Percentiles rank a stretch among this genome's conserved stretches.
phyloP scores from a whole-genome alignment of 2,329 filamentous ascomycete genomes.

The Diaporthe eres region DNA sequence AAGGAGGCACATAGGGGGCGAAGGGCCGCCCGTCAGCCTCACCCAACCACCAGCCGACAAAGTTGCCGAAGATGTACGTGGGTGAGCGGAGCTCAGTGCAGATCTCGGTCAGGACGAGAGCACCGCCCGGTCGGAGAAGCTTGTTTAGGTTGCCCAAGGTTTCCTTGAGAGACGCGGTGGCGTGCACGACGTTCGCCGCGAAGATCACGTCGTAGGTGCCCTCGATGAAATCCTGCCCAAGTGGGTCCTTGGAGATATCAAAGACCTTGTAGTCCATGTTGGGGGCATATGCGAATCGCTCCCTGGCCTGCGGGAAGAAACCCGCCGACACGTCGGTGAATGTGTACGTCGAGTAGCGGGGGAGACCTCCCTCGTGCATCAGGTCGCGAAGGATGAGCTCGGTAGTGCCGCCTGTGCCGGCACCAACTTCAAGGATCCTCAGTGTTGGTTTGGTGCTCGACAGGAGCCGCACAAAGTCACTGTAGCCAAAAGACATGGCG shows the following conservation, averaged over 20 bases:
- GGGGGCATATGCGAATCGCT: conserved; percentile 2
- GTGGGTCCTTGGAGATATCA: conserved; percentile 48
- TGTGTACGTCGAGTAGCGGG: conserved; percentile 40
- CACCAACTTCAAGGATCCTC: conserved; percentile 51
- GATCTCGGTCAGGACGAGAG: conserved; percentile 42
- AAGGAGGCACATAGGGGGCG: not conserved
- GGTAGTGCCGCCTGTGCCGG: conserved; percentile 47
- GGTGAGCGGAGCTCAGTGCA: not conserved
- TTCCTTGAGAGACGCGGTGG: conserved; percentile 44
- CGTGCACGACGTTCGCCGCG: conserved; percentile 49
- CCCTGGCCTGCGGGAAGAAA: not conserved
- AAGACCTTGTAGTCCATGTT: conserved; percentile 39
- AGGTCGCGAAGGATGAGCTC: conserved; percentile 38
- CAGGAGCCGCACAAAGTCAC: not conserved
- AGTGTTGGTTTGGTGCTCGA: conserved; percentile 43
- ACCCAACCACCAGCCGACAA: conserved; percentile 25
- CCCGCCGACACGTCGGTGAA: conserved; percentile 44
- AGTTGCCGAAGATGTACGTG: conserved; percentile 15
- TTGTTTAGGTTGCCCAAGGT: conserved; percentile 47
- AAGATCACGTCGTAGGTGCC: conserved; percentile 50
- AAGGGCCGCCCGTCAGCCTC: conserved; percentile 2
- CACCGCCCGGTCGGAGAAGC: conserved; percentile 51
- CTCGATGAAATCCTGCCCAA: conserved; percentile 49
- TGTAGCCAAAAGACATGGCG: conserved; percentile 29
- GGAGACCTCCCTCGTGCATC: not conserved